Evolutionary conservation across 257 asterid species (phyloP).

Genomic region (Prunella vulgaris): DNA sequence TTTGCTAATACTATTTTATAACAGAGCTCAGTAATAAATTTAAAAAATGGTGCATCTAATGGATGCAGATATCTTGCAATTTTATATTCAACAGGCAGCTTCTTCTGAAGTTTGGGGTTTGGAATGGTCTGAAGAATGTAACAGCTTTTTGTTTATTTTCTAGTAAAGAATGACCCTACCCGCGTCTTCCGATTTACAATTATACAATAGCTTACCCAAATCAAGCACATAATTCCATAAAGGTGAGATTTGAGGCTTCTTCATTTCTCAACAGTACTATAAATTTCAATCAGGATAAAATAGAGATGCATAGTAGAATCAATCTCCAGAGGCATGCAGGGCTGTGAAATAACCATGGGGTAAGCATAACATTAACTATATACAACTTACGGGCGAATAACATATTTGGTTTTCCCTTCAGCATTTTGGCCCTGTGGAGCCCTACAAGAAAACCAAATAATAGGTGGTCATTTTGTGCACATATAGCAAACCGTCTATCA

Average conservation of each 20-base stretch:
- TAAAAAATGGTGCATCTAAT: slow-evolving; percentile 18
- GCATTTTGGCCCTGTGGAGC: slow-evolving; percentile 78
- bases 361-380: slow-evolving; percentile 11
- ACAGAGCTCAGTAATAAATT: slow-evolving; percentile 15
- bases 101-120: slow-evolving; percentile 9
- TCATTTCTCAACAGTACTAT: background rate
- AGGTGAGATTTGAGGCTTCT: background rate
- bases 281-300: slow-evolving; percentile 3
- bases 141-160: slow-evolving; percentile 9
- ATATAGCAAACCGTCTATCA: background rate
- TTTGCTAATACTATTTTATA: background rate
- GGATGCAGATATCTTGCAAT: slow-evolving; percentile 3
- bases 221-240: slow-evolving; percentile 1
- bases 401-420: slow-evolving; percentile 86
- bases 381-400: slow-evolving; percentile 83
- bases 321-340: background rate
- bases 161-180: slow-evolving; percentile 1
- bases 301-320: background rate
- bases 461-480: slow-evolving; percentile 12
- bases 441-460: slow-evolving; percentile 39
- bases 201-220: slow-evolving; percentile 9
- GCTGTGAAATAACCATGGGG: background rate
- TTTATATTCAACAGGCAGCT: slow-evolving; percentile 7
- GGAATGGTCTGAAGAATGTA: slow-evolving; percentile 11
- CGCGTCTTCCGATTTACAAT: slow-evolving; percentile 1